Evolutionary conservation across 768 basidiomycete genomes (phyloP), one percentile per base, ranked within the genome.

Genomic region (Paxillus rubicundulus): DNA sequence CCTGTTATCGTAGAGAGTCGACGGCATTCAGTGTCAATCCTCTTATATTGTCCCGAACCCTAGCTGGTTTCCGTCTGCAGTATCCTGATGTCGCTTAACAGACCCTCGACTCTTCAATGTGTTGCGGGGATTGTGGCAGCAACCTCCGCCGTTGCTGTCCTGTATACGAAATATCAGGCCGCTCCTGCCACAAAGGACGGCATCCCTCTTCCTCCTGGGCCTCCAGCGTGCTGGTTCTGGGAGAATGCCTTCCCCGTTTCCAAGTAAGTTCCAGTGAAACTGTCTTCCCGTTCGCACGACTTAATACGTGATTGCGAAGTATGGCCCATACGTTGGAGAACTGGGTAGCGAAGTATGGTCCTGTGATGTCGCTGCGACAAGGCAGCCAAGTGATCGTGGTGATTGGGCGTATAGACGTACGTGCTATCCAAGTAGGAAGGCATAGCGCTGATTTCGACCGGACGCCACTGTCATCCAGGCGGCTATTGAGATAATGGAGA

Each of bases 321-420:
- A 52, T 63, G 30, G 52, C 64, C 27, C 39, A 54, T 12, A 63
- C 60, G 4, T 79, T 82, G 46, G 72, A 81, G 36, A 72, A 78
- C 47, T 81, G 80, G 77, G 80, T 78, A 2, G 68, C 78, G 44
- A 55, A 75, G 56, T 85, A 85, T 52, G 85, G 84, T 0, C 82
- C 85, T 0, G 74, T 85, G 0, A 77, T 84, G 52, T 73, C 78
- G 0, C 61, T 86, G 9, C 73, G 78, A 4, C 77, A 77, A 59
- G 84, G 85, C 3, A 44, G 33, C 8, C 33, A 45, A 8, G 51
- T 62, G 9, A 18, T 47, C 17, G 49, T 70, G 21, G 45, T 68
- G 2, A 51, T 68, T 2, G 42, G 55, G 9, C 42, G 62, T 2
- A 51, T 63, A 17, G 47, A 61, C 1, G 67, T 66, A 53, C 37